phyloP scores from a whole-genome alignment of 495 filamentous ascomycete genomes.

The Penicillium roqueforti region DNA sequence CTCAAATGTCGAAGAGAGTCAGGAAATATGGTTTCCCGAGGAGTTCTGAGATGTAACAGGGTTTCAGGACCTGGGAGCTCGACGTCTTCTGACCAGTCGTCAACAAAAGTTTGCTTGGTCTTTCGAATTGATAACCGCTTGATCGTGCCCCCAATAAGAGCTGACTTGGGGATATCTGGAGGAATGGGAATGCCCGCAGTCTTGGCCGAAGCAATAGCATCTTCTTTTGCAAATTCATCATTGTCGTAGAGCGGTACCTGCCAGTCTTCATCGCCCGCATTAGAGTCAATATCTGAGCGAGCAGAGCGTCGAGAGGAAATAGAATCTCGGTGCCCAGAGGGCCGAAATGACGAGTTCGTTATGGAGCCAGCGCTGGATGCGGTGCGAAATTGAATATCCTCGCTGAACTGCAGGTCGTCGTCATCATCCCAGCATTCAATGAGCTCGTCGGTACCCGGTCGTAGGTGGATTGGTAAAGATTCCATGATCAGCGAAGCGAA shows the following conservation, averaged over 20 bases:
- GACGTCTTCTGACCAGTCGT: slow-evolving; percentile 91
- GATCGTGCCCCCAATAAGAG: slow-evolving; percentile 88
- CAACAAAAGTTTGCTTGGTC: slow-evolving; percentile 66
- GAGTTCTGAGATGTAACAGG: slow-evolving; percentile 59
- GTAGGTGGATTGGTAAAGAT: slow-evolving; percentile 51
- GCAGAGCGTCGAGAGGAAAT: slow-evolving; percentile 73
- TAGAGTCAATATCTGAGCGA: slow-evolving; percentile 74
- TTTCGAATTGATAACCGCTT: slow-evolving; percentile 84
- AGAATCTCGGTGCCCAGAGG: slow-evolving; percentile 62
- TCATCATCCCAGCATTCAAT: slow-evolving; percentile 91
- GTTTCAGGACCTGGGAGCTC: slow-evolving; percentile 65
- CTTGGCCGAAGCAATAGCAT: slow-evolving; percentile 81
- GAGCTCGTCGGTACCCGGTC: slow-evolving; percentile 51
- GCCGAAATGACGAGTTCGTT: slow-evolving; percentile 47
- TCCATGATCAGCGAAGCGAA: slow-evolving; percentile 43
- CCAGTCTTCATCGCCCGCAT: slow-evolving; percentile 76
- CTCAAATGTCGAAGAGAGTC: slow-evolving; percentile 63
- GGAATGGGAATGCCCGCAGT: slow-evolving; percentile 91
- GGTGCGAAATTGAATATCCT: slow-evolving; percentile 63
- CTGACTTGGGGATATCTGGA: slow-evolving; percentile 84
- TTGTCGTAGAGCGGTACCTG: slow-evolving; percentile 73
- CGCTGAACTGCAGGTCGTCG: slow-evolving; percentile 69
- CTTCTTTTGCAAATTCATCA: slow-evolving; percentile 71
- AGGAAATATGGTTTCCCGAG: slow-evolving; percentile 58
- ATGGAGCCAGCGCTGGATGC: slow-evolving; percentile 56